A percentile compares a stretch with the other conserved stretches of the same genome.
These are phyloP conservation scores for Daedaleopsis nitida DNA, from an alignment of 768 basidiomycete genomes.

Conservation along the genomic window DNA sequence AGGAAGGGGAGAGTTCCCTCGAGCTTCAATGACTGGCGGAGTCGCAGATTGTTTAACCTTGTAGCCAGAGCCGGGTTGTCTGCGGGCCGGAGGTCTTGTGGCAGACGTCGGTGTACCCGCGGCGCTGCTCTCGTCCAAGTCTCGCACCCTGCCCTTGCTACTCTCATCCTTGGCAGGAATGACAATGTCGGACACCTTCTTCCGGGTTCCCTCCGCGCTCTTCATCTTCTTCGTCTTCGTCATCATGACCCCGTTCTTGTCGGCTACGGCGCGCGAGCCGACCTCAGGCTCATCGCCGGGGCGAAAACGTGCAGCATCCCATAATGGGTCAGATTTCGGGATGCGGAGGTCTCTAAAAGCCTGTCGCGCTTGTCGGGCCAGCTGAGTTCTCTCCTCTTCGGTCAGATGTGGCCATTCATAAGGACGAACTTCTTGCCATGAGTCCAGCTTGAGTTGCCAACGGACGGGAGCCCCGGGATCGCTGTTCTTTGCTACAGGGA, in stretches of 20 bases:
- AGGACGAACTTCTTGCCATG: conserved; percentile 74
- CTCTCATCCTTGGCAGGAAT: conserved; percentile 50
- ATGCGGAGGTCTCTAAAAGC: conserved; percentile 53
- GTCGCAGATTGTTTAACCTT: conserved; percentile 38
- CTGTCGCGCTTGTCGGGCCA: conserved; percentile 55
- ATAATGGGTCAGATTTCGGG: conserved; percentile 61
- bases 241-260: conserved; percentile 45
- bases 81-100: conserved; percentile 32
- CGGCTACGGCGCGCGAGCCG: conserved; percentile 8
- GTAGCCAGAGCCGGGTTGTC: conserved; percentile 53
- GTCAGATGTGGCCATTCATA: conserved; percentile 58
- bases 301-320: conserved; percentile 51
- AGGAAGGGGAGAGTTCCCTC: conserved; percentile 13
- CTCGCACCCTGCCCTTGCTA: conserved; percentile 19
- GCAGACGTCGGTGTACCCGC: conserved; percentile 17
- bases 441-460: conserved; percentile 56
- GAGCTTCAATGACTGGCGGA: conserved; percentile 20
- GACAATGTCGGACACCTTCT: conserved; percentile 29
- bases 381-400: conserved; percentile 46
- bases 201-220: conserved; percentile 13
- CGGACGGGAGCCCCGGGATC: conserved; percentile 37
- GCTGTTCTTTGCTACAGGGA: conserved; percentile 33
- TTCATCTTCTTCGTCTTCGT: conserved; percentile 31
- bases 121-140: conserved; percentile 13
- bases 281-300: conserved; percentile 4